Percentiles rank a stretch among this genome's conserved stretches.
Evolutionary conservation across 495 filamentous ascomycete genomes (phyloP).

Genomic region (Xylaria longipes): DNA sequence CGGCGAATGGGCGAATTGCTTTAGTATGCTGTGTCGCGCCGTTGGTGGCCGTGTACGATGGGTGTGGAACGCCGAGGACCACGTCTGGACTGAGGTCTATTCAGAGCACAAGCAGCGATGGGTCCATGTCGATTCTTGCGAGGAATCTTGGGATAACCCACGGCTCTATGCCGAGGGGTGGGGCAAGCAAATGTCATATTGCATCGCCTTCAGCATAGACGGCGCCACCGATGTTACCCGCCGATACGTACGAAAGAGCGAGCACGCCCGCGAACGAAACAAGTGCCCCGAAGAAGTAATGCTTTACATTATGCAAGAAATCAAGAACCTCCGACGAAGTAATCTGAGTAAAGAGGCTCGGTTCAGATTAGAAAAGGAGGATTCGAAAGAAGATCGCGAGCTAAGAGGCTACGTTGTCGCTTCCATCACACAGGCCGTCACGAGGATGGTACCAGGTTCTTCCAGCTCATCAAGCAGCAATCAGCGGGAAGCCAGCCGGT

Average conservation of each 20-base stretch:
- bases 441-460: conserved; percentile 48
- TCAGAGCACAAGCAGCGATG: conserved; percentile 91
- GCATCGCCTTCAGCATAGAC: conserved; percentile 94
- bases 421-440: conserved; percentile 68
- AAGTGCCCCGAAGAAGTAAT: conserved; percentile 87
- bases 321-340: conserved; percentile 78
- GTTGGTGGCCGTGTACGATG: conserved; percentile 90
- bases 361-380: conserved; percentile 85
- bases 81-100: conserved; percentile 97
- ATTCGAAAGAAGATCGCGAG: conserved; percentile 84
- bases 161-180: conserved; percentile 93
- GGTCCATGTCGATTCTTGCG: conserved; percentile 96
- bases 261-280: conserved; percentile 73
- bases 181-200: conserved; percentile 94
- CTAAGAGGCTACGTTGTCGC: conserved; percentile 76
- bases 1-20: conserved; percentile 98
- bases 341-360: conserved; percentile 81
- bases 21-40: conserved; percentile 96
- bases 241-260: conserved; percentile 86
- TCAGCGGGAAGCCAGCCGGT: conserved; percentile 29
- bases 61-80: conserved; percentile 98
- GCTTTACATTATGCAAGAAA: conserved; percentile 86
- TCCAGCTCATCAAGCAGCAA: conserved; percentile 28
- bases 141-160: conserved; percentile 95
- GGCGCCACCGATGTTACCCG: conserved; percentile 95